These are phyloP conservation scores for Phytophthora cryptogea DNA, from an alignment of 352 stramenopile species.

Conservation along the genomic window DNA sequence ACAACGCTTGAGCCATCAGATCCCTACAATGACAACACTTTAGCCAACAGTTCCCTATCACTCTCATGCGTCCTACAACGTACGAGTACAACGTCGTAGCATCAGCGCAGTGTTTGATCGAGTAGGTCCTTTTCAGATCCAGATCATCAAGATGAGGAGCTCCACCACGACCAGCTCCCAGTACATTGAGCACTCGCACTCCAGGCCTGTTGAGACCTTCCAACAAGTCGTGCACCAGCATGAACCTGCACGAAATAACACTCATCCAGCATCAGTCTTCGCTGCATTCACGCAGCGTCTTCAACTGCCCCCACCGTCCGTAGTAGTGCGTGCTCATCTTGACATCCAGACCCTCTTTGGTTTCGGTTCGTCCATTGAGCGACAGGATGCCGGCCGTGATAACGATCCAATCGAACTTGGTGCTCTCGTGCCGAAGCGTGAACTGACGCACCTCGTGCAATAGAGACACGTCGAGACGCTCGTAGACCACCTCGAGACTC, in stretches of 20 bases:
- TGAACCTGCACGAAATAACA: slow-evolving; percentile 23
- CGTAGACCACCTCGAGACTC: slow-evolving; percentile 27
- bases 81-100: slow-evolving; percentile 38
- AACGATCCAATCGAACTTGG: slow-evolving; percentile 37
- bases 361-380: slow-evolving; percentile 37
- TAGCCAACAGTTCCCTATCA: not conserved
- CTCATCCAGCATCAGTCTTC: slow-evolving; percentile 1
- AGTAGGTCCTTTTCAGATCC: slow-evolving; percentile 35
- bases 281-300: too few relatives aligned
- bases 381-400: slow-evolving; percentile 30
- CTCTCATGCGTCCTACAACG: not conserved
- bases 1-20: slow-evolving; percentile 35
- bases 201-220: slow-evolving; percentile 21
- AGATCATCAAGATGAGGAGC: slow-evolving; percentile 31
- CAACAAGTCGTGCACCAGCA: slow-evolving; percentile 36
- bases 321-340: slow-evolving; percentile 45
- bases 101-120: slow-evolving; percentile 30
- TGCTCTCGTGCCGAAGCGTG: slow-evolving; percentile 26
- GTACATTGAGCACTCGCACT: slow-evolving; percentile 35
- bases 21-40: slow-evolving; percentile 15
- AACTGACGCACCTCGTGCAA: slow-evolving; percentile 38
- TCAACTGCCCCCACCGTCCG: slow-evolving; percentile 18
- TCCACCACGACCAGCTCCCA: slow-evolving; percentile 30
- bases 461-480: slow-evolving; percentile 36
- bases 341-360: slow-evolving; percentile 32